Evolutionary conservation across 2,329 filamentous ascomycete species (phyloP), one percentile per base, ranked within the genome.

Genomic region (Sphaerulina musiva): DNA sequence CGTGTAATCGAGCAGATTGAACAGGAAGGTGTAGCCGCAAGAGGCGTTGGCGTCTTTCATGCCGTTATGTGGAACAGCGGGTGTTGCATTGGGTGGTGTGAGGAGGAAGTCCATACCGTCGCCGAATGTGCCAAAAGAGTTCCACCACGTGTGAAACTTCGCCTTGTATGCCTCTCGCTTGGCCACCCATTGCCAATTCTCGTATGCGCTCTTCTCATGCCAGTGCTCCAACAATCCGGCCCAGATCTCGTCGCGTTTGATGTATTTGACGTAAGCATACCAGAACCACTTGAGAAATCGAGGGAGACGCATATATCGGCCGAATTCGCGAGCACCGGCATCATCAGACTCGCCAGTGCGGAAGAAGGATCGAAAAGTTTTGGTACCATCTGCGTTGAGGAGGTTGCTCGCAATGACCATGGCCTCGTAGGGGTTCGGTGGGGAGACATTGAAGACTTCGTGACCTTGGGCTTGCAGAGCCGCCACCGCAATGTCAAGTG

Each of bases 1-100:
- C 1, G 87, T 82, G 71, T 96, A 96, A 68, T 96, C 92, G 46
- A 96, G 81, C 65, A 96, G 61, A 64, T 96, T 96, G 75, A 93
- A 97, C 53, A 95, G 72, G 68, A 96, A 95, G 0, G 91, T 96
- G 67, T 97, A 96, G 1, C 89, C 90, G 65, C 91, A 96, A 61
- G 85, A 89, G 58, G 86, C 87, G 43, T 93, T 83, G 2, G 89
- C 89, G 63, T 92, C 84, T 61, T 82, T 81, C 89, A 95, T 96
- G 0, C 83, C 90, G 45, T 84, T 82, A 68, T 95, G 90, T 0
- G 90, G 90, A 3, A 95, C 81, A 0, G 91, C 91, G 1, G 91
- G 90, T 0, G 89, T 95, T 0, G 91, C 89, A 69, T 96, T 95
- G 0, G 85, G 89, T n/a, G 87, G 86, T 8, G 86, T 83, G 34